These are phyloP conservation scores for Zygosaccharomyces pseudobailii DNA, from an alignment of 1,139 yeast species.

Conservation along the genomic window DNA sequence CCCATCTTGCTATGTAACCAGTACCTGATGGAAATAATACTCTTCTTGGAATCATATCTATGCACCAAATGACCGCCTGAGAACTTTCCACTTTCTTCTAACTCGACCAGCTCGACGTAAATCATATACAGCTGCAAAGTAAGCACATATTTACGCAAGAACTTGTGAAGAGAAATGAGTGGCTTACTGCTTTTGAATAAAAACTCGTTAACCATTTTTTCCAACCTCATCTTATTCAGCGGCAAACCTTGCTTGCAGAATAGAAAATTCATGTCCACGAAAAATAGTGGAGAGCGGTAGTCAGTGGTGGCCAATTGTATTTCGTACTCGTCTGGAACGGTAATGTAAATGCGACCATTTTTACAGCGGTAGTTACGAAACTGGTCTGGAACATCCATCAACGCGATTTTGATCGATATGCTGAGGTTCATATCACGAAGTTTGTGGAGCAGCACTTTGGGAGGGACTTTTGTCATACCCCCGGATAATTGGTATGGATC, in stretches of 20 bases:
- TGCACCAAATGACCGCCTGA: constrained; percentile 71
- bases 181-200: constrained; percentile 45
- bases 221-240: constrained; percentile 39
- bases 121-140: constrained; percentile 70
- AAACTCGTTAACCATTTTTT: constrained; percentile 49
- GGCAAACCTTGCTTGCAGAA: constrained; percentile 34
- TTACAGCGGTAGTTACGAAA: constrained; percentile 59
- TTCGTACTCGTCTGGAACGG: constrained; percentile 60
- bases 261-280: constrained; percentile 69
- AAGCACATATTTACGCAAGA: constrained; percentile 65
- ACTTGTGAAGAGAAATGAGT: constrained; percentile 56
- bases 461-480: constrained; percentile 49
- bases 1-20: constrained; percentile 54
- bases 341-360: constrained; percentile 73
- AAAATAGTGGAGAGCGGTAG: constrained; percentile 65
- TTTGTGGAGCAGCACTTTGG: constrained; percentile 56
- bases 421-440: constrained; percentile 68
- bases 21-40: constrained; percentile 59
- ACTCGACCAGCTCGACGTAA: constrained; percentile 56
- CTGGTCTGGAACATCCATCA: constrained; percentile 57
- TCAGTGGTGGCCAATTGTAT: constrained; percentile 69
- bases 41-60: constrained; percentile 58
- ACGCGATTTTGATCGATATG: constrained; percentile 70
- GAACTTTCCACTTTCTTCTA: constrained; percentile 45
- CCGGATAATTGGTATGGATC: constrained; percentile 14